Percentiles rank a stretch among this genome's conserved stretches.
Conservation (phyloP, 2,329 filamentous ascomycete species). For the Macrophomina phaseolina region DNA sequence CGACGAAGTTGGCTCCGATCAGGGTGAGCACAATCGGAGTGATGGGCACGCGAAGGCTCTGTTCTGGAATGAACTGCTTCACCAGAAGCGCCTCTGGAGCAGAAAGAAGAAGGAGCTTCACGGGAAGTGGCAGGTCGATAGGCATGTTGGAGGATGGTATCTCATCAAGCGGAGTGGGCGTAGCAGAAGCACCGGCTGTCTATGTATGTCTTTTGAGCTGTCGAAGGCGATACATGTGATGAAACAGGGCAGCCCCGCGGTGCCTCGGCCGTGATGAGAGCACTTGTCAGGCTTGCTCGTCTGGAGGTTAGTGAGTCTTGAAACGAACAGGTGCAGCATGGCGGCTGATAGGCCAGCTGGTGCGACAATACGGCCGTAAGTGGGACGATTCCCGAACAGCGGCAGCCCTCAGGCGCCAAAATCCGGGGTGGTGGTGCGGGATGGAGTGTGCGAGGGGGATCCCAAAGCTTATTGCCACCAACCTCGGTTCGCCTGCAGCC, state of each 20-base stretch:
- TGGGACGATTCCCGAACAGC: background rate
- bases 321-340: background rate
- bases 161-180: background rate
- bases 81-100: conserved; percentile 22
- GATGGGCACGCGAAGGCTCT: conserved; percentile 11
- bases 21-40: conserved; percentile 16
- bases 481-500: conserved; percentile 17
- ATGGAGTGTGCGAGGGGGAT: conserved; percentile 2
- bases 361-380: conserved; percentile 16
- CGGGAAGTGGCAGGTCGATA: conserved; percentile 20
- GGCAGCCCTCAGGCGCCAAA: conserved; percentile 1
- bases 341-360: background rate
- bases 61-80: conserved; percentile 21
- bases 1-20: conserved; percentile 15
- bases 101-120: conserved; percentile 14
- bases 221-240: conserved; percentile 13
- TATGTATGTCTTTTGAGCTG: background rate
- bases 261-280: conserved; percentile 20
- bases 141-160: conserved; percentile 19
- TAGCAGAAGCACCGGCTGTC: background rate
- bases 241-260: conserved; percentile 2
- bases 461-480: conserved; percentile 24
- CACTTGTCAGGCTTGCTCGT: background rate
- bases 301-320: conserved; percentile 13
- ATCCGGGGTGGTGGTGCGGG: conserved; percentile 22